phyloP scores from a whole-genome alignment of 306 rosid species.

The Sophora flavescens region DNA sequence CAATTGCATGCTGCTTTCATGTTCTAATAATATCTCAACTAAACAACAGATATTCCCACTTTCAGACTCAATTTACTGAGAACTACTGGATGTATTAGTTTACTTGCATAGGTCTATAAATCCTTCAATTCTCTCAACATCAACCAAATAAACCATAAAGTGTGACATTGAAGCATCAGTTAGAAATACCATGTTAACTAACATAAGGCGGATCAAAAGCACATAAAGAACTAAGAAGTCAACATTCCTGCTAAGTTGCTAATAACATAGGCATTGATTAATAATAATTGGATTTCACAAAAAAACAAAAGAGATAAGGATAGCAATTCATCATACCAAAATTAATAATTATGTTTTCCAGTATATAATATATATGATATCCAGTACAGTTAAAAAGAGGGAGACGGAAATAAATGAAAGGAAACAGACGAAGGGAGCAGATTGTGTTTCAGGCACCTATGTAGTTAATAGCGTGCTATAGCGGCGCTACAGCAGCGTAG shows the following conservation, averaged over 20 bases:
- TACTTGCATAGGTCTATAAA: not conserved
- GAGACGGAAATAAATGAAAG: not conserved
- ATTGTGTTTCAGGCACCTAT: not conserved
- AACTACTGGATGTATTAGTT: not conserved
- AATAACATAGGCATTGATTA: not conserved
- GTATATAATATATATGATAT: not conserved
- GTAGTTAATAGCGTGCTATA: too few relatives aligned
- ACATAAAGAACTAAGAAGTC: not conserved
- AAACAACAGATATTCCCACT: not conserved
- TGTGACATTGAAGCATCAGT: not conserved
- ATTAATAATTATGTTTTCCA: not conserved
- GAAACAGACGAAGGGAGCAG: not conserved
- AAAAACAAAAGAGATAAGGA: not conserved
- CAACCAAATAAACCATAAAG: not conserved
- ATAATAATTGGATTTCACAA: not conserved
- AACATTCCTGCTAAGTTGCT: not conserved
- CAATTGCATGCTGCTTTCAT: not conserved
- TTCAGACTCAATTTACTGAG: not conserved
- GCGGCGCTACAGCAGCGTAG: too few relatives aligned
- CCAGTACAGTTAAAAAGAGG: not conserved
- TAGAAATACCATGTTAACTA: not conserved
- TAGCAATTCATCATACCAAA: not conserved
- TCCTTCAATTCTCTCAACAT: not conserved
- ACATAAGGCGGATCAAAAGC: not conserved
- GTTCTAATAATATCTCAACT: not conserved